These are phyloP conservation scores for Fraxinus velutina DNA, from an alignment of 305 asterid genomes.

Conservation along the genomic window DNA sequence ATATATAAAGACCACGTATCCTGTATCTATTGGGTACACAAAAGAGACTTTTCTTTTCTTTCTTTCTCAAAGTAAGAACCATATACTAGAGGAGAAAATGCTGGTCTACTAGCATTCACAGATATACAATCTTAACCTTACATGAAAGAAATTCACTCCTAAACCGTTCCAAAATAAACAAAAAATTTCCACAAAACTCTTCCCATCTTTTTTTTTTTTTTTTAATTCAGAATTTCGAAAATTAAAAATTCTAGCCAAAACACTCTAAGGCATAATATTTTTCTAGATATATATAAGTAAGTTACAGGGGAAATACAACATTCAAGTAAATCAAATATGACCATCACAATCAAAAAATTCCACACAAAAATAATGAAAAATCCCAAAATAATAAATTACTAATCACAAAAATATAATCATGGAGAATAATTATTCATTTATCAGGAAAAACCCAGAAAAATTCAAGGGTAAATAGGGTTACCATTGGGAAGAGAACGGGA, in stretches of 20 bases:
- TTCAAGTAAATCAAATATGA: not conserved
- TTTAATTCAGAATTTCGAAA: not conserved
- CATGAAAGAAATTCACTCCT: not conserved
- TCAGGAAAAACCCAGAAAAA: not conserved
- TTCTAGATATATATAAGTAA: not conserved
- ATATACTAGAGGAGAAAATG: not conserved
- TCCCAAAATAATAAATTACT: not conserved
- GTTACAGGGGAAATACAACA: not conserved
- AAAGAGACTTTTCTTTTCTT: too few relatives aligned
- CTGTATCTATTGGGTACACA: too few relatives aligned
- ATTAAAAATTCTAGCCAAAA: not conserved
- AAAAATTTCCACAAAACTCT: not conserved
- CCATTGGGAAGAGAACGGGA: conserved; percentile 71
- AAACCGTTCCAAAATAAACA: not conserved
- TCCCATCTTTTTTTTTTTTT: not conserved
- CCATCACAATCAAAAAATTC: not conserved
- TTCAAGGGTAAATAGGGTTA: conserved; percentile 28
- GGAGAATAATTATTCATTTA: not conserved
- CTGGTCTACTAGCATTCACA: not conserved
- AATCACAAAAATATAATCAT: not conserved
- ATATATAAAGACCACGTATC: not conserved
- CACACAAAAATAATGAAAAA: not conserved
- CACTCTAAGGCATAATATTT: not conserved
- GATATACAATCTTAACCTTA: not conserved
- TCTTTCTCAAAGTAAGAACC: not conserved